These are phyloP conservation scores for Kalaharituber pfeilii DNA, from an alignment of 2,329 filamentous ascomycete species.

Conservation along the genomic window DNA sequence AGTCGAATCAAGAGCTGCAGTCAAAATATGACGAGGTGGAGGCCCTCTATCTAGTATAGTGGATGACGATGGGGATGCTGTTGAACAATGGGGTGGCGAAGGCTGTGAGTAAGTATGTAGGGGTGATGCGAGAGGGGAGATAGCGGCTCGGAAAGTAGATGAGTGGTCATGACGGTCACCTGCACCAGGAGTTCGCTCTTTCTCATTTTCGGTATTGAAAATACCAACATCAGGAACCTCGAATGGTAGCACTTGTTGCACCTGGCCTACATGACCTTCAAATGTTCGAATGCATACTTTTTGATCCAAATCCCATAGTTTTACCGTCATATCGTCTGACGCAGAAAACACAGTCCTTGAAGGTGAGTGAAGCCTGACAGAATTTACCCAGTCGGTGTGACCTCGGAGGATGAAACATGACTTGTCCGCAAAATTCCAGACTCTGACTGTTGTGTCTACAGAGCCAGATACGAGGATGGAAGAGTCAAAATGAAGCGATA, in stretches of 20 bases:
- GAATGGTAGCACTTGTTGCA: conserved; percentile 75
- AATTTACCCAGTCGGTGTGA: conserved; percentile 90
- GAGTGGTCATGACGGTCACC: conserved; percentile 3
- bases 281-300: conserved; percentile 59
- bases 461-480: conserved; percentile 77
- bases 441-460: conserved; percentile 72
- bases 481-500: conserved; percentile 72
- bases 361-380: conserved; percentile 66
- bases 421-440: conserved; percentile 81
- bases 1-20: conserved; percentile 76
- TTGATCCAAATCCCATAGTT: conserved; percentile 83
- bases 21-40: conserved; percentile 82
- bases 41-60: conserved; percentile 45
- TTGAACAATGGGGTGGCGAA: conserved; percentile 13
- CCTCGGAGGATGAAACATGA: conserved; percentile 64
- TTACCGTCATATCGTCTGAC: conserved; percentile 80
- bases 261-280: conserved; percentile 81
- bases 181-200: conserved; percentile 18
- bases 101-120: conserved; percentile 19
- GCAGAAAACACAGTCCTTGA: conserved; percentile 81
- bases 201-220: conserved; percentile 60
- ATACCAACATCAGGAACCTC: conserved; percentile 30
- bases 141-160: neutral
- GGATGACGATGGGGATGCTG: conserved; percentile 33
- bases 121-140: conserved; percentile 24